Evolutionary conservation across 768 basidiomycete species (phyloP).

Genomic region (Chalciporus pseudorubinellus): DNA sequence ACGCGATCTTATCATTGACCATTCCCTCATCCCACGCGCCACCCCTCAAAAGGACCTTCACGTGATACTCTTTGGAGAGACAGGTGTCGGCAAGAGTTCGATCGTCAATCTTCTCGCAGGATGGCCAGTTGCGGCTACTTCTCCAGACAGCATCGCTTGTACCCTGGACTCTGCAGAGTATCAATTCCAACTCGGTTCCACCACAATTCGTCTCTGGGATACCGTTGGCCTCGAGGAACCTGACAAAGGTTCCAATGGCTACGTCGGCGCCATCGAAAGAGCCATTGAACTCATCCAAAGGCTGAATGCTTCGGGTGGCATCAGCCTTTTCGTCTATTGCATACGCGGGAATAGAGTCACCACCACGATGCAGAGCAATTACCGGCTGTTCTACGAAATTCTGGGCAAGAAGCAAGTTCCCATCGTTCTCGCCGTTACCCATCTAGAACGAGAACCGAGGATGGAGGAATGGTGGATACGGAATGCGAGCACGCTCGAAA

Average conservation of each 20-base stretch:
- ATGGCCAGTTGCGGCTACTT: constrained; percentile 26
- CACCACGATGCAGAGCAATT: constrained; percentile 30
- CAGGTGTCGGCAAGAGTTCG: constrained; percentile 36
- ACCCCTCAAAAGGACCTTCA: constrained; percentile 22
- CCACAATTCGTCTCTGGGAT: constrained; percentile 29
- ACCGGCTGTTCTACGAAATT: constrained; percentile 37
- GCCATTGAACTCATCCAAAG: constrained; percentile 31
- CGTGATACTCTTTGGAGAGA: constrained; percentile 42
- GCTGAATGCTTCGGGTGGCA: constrained; percentile 26
- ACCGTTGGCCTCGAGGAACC: constrained; percentile 33
- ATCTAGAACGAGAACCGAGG: constrained; percentile 32
- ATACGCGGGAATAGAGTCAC: constrained; percentile 31
- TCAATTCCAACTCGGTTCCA: constrained; percentile 23
- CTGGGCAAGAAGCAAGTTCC: constrained; percentile 40
- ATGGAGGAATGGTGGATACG: constrained; percentile 35
- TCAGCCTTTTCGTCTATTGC: constrained; percentile 33
- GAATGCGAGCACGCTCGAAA: constrained; percentile 21
- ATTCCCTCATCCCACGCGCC: constrained; percentile 21
- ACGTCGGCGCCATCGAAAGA: constrained; percentile 27
- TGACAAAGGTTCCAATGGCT: constrained; percentile 11
- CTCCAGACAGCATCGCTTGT: constrained; percentile 31
- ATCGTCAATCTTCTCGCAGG: constrained; percentile 39
- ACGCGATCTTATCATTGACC: constrained; percentile 22
- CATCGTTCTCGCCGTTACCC: constrained; percentile 38
- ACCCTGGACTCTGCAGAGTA: constrained; percentile 29